Conservation (phyloP, 768 basidiomycete genomes). For the Termitomyces sp. region DNA sequence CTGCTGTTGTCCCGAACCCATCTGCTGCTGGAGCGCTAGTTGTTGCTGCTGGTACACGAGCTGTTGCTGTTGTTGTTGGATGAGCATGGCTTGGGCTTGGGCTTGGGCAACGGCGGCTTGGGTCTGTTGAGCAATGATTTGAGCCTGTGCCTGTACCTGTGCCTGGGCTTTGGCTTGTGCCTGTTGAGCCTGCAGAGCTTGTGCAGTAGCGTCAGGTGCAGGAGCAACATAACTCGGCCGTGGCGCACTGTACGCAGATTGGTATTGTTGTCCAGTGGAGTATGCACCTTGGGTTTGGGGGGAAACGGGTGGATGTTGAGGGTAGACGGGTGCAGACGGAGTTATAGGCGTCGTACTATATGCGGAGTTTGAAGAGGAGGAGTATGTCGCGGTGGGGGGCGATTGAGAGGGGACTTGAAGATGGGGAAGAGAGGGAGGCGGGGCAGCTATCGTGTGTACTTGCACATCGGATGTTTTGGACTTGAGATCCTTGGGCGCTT, state of each 20-base stretch:
- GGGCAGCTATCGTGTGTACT: neutral
- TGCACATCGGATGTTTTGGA: neutral
- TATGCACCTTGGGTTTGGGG: neutral
- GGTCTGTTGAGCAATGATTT: neutral
- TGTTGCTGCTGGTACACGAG: neutral
- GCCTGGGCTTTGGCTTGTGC: neutral
- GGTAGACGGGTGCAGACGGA: neutral
- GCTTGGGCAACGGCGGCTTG: neutral
- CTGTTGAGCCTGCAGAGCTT: neutral
- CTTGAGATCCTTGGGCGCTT: neutral
- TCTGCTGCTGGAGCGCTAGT: neutral
- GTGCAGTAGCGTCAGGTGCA: neutral
- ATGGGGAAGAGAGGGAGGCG: neutral
- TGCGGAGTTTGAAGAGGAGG: neutral
- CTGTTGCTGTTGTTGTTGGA: neutral
- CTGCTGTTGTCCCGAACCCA: neutral
- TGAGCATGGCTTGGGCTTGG: neutral
- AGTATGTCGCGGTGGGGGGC: neutral
- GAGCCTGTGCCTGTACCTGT: neutral
- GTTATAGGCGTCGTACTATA: neutral
- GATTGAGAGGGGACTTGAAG: neutral
- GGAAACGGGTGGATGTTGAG: neutral
- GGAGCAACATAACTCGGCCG: neutral
- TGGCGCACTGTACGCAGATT: neutral
- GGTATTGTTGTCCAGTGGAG: neutral